These are phyloP conservation scores for Phialemoniopsis sp. DNA, from an alignment of 2,329 filamentous ascomycete genomes.

Conservation along the genomic window DNA sequence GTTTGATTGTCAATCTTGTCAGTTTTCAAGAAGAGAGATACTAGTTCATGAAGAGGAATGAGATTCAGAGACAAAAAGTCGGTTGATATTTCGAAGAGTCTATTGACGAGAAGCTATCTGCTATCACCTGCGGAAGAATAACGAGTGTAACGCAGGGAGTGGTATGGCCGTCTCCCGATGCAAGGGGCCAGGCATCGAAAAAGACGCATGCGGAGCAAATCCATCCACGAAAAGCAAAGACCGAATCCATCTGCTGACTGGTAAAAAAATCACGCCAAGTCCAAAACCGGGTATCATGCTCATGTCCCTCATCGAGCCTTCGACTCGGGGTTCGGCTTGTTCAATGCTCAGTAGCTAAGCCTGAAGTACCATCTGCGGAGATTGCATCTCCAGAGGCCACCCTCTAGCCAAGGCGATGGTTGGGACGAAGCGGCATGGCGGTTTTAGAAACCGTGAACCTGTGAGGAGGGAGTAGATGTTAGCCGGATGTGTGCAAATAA, in stretches of 20 bases:
- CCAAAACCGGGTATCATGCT: no score
- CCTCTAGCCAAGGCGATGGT: no score
- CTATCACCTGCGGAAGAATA: no score
- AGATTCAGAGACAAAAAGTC: background rate
- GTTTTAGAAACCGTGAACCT: conserved; percentile 62
- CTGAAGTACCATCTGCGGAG: background rate
- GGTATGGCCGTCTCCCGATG: no score
- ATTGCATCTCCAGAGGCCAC: background rate
- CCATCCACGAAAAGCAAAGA: no score
- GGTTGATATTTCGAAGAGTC: background rate
- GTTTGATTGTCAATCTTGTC: background rate
- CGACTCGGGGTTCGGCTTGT: background rate
- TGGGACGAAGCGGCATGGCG: conserved; percentile 25
- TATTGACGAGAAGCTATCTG: no score
- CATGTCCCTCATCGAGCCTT: background rate
- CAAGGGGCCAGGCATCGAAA: no score
- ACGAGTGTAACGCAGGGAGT: no score
- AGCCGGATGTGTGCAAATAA: background rate
- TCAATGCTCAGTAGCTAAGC: background rate
- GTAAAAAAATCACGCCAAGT: no score
- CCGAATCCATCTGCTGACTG: no score
- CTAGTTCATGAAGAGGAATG: no score
- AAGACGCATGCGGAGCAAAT: no score
- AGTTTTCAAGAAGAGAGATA: background rate
- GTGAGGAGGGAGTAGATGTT: conserved; percentile 21